Conservation (phyloP, 2,329 filamentous ascomycete species). For the Penicillium sp. region DNA sequence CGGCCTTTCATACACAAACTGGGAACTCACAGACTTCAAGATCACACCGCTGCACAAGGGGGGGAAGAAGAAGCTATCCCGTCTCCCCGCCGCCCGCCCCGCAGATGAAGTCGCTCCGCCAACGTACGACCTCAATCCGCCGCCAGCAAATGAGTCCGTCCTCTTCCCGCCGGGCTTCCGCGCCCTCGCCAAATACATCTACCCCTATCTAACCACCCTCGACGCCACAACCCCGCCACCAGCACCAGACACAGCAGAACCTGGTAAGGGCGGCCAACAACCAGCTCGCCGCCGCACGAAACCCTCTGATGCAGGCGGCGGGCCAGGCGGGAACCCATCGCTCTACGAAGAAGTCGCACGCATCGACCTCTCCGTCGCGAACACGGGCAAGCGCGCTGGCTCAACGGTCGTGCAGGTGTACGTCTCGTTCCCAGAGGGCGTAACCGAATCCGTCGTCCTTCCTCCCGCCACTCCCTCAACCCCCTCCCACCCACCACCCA, state of each 20-base stretch:
- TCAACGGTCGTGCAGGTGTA: conserved; percentile 65
- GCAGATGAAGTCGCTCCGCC: conserved; percentile 54
- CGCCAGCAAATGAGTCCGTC: conserved; percentile 56
- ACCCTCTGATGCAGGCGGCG: conserved; percentile 70
- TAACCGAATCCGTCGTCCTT: conserved; percentile 28
- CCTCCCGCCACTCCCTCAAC: background rate
- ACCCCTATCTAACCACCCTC: conserved; percentile 67
- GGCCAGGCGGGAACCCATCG: conserved; percentile 55
- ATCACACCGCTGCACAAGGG: conserved; percentile 50
- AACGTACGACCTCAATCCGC: conserved; percentile 59
- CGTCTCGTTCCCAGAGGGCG: conserved; percentile 64
- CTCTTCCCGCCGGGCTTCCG: conserved; percentile 66
- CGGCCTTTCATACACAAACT: conserved; percentile 80
- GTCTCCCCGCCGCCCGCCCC: conserved; percentile 50
- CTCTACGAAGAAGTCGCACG: conserved; percentile 57
- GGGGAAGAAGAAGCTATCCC: conserved; percentile 48
- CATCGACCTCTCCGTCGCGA: conserved; percentile 53
- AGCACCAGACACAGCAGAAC: conserved; percentile 56
- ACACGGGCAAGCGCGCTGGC: conserved; percentile 53
- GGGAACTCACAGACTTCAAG: conserved; percentile 63
- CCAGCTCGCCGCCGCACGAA: conserved; percentile 41
- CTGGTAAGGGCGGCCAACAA: conserved; percentile 63
- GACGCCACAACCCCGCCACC: conserved; percentile 51
- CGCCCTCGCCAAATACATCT: conserved; percentile 72
- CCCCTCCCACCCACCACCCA: too few species aligned